Evolutionary conservation across 192 early-diverging fungal genomes (phyloP).

Genomic region (Backusella parvicylindrica): DNA sequence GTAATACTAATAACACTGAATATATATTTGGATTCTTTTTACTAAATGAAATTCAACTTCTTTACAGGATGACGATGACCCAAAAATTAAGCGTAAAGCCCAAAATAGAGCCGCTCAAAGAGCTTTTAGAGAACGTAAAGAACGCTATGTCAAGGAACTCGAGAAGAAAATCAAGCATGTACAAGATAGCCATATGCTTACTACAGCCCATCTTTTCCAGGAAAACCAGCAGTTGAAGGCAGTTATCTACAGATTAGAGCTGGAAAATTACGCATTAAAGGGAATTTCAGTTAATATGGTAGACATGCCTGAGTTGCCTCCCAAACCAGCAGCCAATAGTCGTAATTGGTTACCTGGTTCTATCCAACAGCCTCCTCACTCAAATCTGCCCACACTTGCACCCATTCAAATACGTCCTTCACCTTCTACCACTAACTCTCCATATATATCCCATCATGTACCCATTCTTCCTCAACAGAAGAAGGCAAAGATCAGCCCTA

Average conservation of each 20-base stretch:
- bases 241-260: conserved; percentile 47
- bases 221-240: conserved; percentile 50
- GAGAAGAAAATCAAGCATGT: conserved; percentile 72
- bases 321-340: background rate
- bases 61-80: conserved; percentile 16
- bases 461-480: background rate
- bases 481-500: background rate
- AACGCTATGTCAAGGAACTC: conserved; percentile 76
- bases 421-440: background rate
- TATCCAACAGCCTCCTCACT: background rate
- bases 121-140: conserved; percentile 69
- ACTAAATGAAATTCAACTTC: background rate
- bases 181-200: conserved; percentile 45
- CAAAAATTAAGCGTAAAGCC: conserved; percentile 30
- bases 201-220: conserved; percentile 39
- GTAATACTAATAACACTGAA: background rate
- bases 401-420: conserved; percentile 1
- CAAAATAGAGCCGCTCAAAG: conserved; percentile 37
- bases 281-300: background rate
- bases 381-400: background rate
- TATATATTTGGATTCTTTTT: background rate
- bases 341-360: background rate
- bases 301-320: background rate
- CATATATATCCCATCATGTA: background rate
- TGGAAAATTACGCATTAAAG: conserved; percentile 40